Conservation (phyloP, 441 rosid genomes). For the Macaranga tanarius region DNA sequence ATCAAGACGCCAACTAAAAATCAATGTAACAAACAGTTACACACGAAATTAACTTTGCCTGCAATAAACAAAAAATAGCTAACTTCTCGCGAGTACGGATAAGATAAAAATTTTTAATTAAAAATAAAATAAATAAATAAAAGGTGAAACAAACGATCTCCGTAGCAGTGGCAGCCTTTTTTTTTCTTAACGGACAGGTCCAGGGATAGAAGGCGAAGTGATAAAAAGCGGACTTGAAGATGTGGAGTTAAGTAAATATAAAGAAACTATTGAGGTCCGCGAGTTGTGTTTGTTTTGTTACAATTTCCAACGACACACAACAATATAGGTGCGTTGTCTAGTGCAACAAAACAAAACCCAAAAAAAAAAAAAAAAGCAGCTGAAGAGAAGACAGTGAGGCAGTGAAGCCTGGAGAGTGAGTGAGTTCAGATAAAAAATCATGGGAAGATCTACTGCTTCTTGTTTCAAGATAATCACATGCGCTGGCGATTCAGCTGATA, state of each 20-base stretch:
- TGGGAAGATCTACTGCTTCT: constrained; percentile 77
- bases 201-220: not conserved
- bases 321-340: constrained; percentile 31
- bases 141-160: not conserved
- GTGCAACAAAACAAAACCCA: not conserved
- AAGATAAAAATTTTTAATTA: not conserved
- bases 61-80: no score
- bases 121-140: not conserved
- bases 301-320: constrained; percentile 53
- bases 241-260: constrained; percentile 34
- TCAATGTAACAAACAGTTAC: no score
- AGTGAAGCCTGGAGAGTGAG: constrained; percentile 23
- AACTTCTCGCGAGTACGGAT: no score
- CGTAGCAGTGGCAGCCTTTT: constrained; percentile 31
- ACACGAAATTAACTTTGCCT: not conserved
- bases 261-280: constrained; percentile 54
- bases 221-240: constrained; percentile 55
- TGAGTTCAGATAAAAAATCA: constrained; percentile 14
- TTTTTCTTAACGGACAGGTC: constrained; percentile 25
- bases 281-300: constrained; percentile 25
- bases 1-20: not conserved
- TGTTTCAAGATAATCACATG: constrained; percentile 86
- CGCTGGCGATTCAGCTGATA: constrained; percentile 54
- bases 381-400: constrained; percentile 13
- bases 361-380: constrained; percentile 5